Base-by-base conservation (phyloP, 2,329 filamentous ascomycete species). In the Aspergillus sclerotialis region DNA sequence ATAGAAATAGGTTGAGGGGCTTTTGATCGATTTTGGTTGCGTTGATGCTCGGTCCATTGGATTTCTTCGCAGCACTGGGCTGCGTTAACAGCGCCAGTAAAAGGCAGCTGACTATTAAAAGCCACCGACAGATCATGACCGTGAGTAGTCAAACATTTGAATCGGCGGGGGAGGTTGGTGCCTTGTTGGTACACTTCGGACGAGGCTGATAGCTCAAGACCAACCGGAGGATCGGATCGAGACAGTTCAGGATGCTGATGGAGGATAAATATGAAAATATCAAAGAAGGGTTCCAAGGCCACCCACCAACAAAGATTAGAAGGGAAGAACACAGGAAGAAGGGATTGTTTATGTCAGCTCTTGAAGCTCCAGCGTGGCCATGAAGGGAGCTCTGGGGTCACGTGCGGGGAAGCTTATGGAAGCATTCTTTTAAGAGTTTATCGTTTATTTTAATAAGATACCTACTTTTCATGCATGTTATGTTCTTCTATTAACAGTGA, bases 1-100 rank as follows among this genome's bases (percentile, higher is more conserved):
- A 96, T 65, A 94, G 98, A 64, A 84, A 83, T 45, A 95, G 68
- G 56, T 80, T 79, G 35, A 65, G 57, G 1, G 87, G 84, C 35
- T 71, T 63, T 50, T 79, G 70, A 28, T 82, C 68, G 64, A 95
- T 84, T 30, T 73, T 63, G 34, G 69, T 83, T 39, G 70, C 65
- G 42, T 73, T 69, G 50, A 94, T 72, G 36, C 71, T 70, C 15
- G 89, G 89, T 31, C 70, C 69, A 52, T 80, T 74, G 26, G 48
- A 48, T 43, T 73, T 68, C 58, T 81, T 82, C 36, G 78, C 64
- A 37, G 45, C 45, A 33, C 38, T 34, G 39, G 46, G 57, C 49
- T 51, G 60, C 36, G 45, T 47, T n/a, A 46, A 67, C 44, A 66
- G 49, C 45, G 69, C 72, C 58, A 76, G 64, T 55, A 78, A 58